Percentiles rank a stretch among this genome's conserved stretches.
Conservation (phyloP, 257 asterid genomes). For the Misopates orontium region DNA sequence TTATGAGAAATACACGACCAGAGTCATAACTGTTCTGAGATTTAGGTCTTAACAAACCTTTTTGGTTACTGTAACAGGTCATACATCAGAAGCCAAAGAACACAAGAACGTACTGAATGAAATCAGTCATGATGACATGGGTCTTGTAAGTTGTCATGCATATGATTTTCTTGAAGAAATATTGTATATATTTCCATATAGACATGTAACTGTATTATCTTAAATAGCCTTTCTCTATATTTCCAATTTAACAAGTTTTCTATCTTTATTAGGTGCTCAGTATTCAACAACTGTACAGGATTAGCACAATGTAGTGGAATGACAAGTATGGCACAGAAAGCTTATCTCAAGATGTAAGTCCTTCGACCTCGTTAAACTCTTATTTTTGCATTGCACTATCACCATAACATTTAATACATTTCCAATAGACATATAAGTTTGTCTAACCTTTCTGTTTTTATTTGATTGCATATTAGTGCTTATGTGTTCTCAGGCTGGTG, state of each 20-base stretch:
- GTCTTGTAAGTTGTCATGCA: conserved; percentile 68
- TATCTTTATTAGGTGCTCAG: conserved; percentile 69
- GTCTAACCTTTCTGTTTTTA: no score
- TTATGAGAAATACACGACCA: no score
- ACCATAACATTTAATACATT: no score
- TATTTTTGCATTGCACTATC: no score
- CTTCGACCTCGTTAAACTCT: no score
- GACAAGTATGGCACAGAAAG: conserved; percentile 98
- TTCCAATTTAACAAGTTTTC: conserved; percentile 13
- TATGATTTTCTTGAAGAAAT: not conserved
- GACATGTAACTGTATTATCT: not conserved
- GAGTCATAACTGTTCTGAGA: no score
- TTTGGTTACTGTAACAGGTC: conserved; percentile 51
- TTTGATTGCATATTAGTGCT: no score
- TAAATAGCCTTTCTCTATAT: not conserved
- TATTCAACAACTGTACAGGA: conserved; percentile 94
- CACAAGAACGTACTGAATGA: conserved; percentile 87
- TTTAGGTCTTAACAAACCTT: no score
- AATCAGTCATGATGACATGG: conserved; percentile 91
- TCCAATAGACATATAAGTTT: no score
- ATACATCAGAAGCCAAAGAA: conserved; percentile 99
- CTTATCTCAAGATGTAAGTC: conserved; percentile 84
- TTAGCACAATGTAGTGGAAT: conserved; percentile 99
- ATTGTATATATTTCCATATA: not conserved
- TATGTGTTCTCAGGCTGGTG: no score